Base-by-base conservation (phyloP, 176 grass and related monocot species). In the Avena atlantica region DNA sequence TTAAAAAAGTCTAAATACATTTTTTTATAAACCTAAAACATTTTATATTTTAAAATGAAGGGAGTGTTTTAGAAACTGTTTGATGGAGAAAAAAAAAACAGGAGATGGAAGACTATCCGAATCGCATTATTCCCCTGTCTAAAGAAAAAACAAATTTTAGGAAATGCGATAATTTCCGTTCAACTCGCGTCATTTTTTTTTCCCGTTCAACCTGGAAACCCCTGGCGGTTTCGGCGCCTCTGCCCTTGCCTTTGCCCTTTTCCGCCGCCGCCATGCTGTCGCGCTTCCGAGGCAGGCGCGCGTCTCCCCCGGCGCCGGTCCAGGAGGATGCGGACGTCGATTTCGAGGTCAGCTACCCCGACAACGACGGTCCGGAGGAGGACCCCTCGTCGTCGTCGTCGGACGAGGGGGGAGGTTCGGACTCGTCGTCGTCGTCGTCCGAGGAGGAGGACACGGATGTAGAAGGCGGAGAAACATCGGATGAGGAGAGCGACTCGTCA, bases 271-370 rank as follows among this genome's bases (percentile, higher is more conserved):
- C 11, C 56, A 84, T 84, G 82, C 42, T 70, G 69, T 12, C 53
- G 70, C 70, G 70, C 16, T 12, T n/a, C 36, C 53, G 53, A 0
- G 37, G 82, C 10, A 75, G 72, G 25, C 71, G 70, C 17, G 17
- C 60, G 0, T 10, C 57, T 14, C 57, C 57, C 21, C 83, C 57
- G 57, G 1, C 23, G 17, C 42, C 49, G 11, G 27, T 74, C 40
- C 55, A 75, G 40, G 82, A 74, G 40, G 57, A 63, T 6, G 37
- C 25, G 59, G 70, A 63, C 69, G 21, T 84, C 40, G 72, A 76
- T 50, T 59, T 84, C 25, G 71, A 65, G 45, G 58, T 76, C 27
- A 51, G 27, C 57, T 85, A 63, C 11, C 20, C 36, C 71, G 81
- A 42, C 40, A 42, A 44, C 25, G 60, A 47, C 4, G 49, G 16